Conservation (phyloP, 805 yeast genomes). For the Candida sphagnicola region DNA sequence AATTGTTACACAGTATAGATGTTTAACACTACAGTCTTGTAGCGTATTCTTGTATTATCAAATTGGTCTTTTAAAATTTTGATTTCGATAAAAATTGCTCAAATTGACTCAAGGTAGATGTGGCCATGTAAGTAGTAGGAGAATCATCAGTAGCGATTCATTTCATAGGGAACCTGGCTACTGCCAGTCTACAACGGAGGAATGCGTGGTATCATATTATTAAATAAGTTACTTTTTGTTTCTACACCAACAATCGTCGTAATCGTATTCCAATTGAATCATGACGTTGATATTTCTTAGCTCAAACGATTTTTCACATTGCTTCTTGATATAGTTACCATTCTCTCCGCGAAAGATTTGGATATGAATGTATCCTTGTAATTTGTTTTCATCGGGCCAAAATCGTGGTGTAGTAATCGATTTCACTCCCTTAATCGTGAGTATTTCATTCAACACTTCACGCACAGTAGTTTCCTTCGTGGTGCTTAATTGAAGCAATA, state of each 20-base stretch:
- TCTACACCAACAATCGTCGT: conserved; percentile 68
- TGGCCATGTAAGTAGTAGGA: too few relatives aligned
- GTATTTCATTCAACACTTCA: conserved; percentile 62
- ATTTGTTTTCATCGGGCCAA: conserved; percentile 56
- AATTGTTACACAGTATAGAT: too few relatives aligned
- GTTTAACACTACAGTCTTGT: too few relatives aligned
- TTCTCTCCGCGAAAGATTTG: conserved; percentile 69
- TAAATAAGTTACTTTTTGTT: background rate
- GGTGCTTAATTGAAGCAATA: conserved; percentile 59
- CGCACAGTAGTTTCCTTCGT: conserved; percentile 61
- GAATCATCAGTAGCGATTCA: too few relatives aligned
- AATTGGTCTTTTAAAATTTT: background rate
- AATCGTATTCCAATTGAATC: conserved; percentile 66
- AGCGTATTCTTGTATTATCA: too few relatives aligned
- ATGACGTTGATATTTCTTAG: conserved; percentile 48
- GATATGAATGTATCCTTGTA: conserved; percentile 73
- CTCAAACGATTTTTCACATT: conserved; percentile 54
- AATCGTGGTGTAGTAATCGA: conserved; percentile 88
- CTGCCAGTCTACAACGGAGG: too few relatives aligned
- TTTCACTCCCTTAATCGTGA: conserved; percentile 71
- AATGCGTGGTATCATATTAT: background rate
- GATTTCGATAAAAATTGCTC: background rate
- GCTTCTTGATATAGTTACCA: conserved; percentile 52
- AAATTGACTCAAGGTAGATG: too few relatives aligned
- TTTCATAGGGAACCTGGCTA: too few relatives aligned